A percentile compares a stretch with the other conserved stretches of the same genome.
Evolutionary conservation across 1,139 yeast species (phyloP).

Genomic region (Petasospora fabianii): DNA sequence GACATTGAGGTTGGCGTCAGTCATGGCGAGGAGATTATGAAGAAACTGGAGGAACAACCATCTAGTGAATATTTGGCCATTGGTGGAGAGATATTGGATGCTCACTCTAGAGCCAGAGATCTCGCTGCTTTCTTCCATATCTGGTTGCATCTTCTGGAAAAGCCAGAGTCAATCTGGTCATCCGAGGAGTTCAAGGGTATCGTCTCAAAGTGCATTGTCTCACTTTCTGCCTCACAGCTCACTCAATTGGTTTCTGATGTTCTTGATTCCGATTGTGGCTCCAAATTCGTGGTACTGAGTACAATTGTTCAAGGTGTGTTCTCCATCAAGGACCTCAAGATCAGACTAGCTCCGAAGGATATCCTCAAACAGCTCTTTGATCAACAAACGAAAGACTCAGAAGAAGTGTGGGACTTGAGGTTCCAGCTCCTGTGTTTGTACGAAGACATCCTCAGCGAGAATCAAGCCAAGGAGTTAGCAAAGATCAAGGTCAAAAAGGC

Average conservation of each 20-base stretch:
- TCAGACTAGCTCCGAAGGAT: slow-evolving; percentile 6
- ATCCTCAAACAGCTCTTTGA: slow-evolving; percentile 22
- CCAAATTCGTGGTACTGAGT: slow-evolving; percentile 31
- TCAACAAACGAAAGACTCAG: slow-evolving; percentile 14
- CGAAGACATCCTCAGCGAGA: slow-evolving; percentile 36
- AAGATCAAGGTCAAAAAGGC: slow-evolving; percentile 6
- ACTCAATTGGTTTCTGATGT: slow-evolving; percentile 22
- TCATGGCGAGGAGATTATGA: slow-evolving; percentile 32
- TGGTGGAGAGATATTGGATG: slow-evolving; percentile 41
- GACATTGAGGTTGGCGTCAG: slow-evolving; percentile 50
- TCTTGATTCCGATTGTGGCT: slow-evolving; percentile 19
- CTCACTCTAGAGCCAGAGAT: slow-evolving; percentile 59
- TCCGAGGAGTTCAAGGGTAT: slow-evolving; percentile 31
- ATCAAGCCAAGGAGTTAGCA: slow-evolving; percentile 18
- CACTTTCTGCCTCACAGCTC: slow-evolving; percentile 48
- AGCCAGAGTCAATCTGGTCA: slow-evolving; percentile 25
- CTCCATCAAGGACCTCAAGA: slow-evolving; percentile 14
- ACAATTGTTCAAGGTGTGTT: slow-evolving; percentile 42
- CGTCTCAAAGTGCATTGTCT: slow-evolving; percentile 39
- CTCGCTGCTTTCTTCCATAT: slow-evolving; percentile 44
- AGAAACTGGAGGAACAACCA: slow-evolving; percentile 25
- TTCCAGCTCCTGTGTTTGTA: slow-evolving; percentile 47
- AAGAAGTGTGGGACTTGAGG: slow-evolving; percentile 42
- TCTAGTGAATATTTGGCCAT: slow-evolving; percentile 24
- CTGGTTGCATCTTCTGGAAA: slow-evolving; percentile 41